Conservation (phyloP, 1,284 basidiomycete species). For the Meira miltonrushii region DNA sequence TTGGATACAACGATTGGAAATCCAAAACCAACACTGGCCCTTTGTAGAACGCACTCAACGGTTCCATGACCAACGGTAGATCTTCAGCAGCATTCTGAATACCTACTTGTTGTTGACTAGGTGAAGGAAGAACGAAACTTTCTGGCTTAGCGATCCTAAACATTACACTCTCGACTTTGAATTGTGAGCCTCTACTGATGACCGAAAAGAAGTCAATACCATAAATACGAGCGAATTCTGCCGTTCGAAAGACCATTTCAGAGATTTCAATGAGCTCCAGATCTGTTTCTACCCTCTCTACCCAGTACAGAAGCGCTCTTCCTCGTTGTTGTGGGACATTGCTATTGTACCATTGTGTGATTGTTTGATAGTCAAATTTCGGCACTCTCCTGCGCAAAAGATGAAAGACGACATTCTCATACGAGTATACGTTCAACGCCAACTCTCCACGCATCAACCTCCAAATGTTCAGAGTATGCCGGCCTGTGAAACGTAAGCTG, state of each 20-base stretch:
- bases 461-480: slow-evolving; percentile 90
- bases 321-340: slow-evolving; percentile 16
- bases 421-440: slow-evolving; percentile 72
- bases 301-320: slow-evolving; percentile 31
- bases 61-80: slow-evolving; percentile 90
- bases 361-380: slow-evolving; percentile 64
- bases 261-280: slow-evolving; percentile 42
- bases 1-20: slow-evolving; percentile 93
- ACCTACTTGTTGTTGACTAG: slow-evolving; percentile 43
- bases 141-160: slow-evolving; percentile 97
- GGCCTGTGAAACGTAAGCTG: slow-evolving; percentile 75
- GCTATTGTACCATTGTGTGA: slow-evolving; percentile 68
- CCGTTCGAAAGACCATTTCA: slow-evolving; percentile 46
- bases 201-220: slow-evolving; percentile 96
- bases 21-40: slow-evolving; percentile 87
- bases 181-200: slow-evolving; percentile 87
- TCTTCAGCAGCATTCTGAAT: slow-evolving; percentile 93
- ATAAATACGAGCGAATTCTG: slow-evolving; percentile 89
- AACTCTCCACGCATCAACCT: slow-evolving; percentile 82
- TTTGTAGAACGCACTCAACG: slow-evolving; percentile 83
- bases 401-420: slow-evolving; percentile 75
- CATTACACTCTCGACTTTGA: slow-evolving; percentile 98
- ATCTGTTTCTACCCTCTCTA: slow-evolving; percentile 30
- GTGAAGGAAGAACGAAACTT: slow-evolving; percentile 55
- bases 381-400: slow-evolving; percentile 58